Evolutionary conservation across 352 stramenopile genomes (phyloP), one percentile per base, ranked within the genome.

Genomic region (Globisporangium sylvaticum): DNA sequence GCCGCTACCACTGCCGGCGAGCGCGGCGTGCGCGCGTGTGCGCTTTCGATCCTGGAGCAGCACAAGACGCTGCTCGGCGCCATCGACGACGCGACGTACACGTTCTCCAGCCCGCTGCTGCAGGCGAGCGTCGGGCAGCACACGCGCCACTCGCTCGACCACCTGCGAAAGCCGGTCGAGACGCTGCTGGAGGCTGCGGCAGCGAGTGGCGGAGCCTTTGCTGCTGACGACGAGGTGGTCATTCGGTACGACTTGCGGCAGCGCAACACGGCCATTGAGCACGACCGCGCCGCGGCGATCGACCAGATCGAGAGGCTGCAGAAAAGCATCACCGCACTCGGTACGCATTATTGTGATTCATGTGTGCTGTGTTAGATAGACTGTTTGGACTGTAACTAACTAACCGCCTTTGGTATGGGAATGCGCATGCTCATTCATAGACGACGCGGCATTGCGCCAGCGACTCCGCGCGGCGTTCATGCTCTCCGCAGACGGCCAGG

Each of bases 141-240:
- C 71, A 87, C 84, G 32, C 86, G 88, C 39, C 88, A 95, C 68
- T 84, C 86, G 31, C 76, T 95, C 2, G 86, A 95, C 66, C 88
- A 95, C 61, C 52, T 95, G 37, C 75, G 81, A 24, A 93, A 91
- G 58, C 85, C 86, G 0, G 37, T 94, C 1, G 84, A 90, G 62
- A 67, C 75, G 5, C 63, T 81, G 24, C 18, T 56, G 0, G 37
- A 54, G 4, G 31, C 2, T 15, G 18, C 1, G 4, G 1, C 3
- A 14, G 5, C 12, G 4, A 29, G 15, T 1, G 18, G 14, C 2
- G 55, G 1, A 25, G 55, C 10, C 6, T 55, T 24, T 18, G 57
- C 69, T 63, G 25, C 5, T 39, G 18, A 34, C 18, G 66, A 66
- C 0, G 68, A 65, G 1, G 39, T 73, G 32, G 9, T 69, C 3